Evolutionary conservation across 2,329 filamentous ascomycete genomes (phyloP).

Genomic region (Rhynchosporium graminicola): DNA sequence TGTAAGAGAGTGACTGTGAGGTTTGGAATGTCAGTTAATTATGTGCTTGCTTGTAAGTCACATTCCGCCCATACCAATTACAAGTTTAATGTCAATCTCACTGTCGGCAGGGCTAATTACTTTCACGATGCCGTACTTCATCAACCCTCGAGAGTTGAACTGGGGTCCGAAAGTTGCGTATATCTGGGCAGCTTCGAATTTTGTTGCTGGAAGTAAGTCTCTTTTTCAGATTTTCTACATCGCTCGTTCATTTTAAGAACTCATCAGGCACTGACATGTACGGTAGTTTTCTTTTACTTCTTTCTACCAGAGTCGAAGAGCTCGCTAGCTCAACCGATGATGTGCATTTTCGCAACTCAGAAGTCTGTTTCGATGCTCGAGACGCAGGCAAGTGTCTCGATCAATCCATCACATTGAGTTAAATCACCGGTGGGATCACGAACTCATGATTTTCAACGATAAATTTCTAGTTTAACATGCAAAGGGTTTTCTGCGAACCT

Average conservation of each 20-base stretch:
- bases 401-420: neutral
- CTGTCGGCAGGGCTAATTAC: slow-evolving; percentile 31
- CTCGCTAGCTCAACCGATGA: no score
- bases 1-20: neutral
- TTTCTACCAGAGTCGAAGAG: neutral
- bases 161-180: slow-evolving; percentile 50
- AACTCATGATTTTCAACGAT: no score
- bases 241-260: neutral
- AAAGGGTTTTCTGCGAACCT: no score
- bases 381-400: neutral
- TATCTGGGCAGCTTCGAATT: slow-evolving; percentile 44
- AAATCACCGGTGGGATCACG: neutral
- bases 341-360: neutral
- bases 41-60: slow-evolving; percentile 2
- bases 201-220: neutral
- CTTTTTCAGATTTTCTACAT: neutral
- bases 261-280: neutral
- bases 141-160: slow-evolving; percentile 46
- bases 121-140: slow-evolving; percentile 46
- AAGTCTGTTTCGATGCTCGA: neutral
- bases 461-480: no score
- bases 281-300: neutral
- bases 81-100: neutral
- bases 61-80: neutral
- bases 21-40: neutral